A percentile compares a stretch with the other conserved stretches of the same genome.
Conservation (phyloP, 371 early-diverging fungal genomes). For the Capillidium rhysosporum region DNA sequence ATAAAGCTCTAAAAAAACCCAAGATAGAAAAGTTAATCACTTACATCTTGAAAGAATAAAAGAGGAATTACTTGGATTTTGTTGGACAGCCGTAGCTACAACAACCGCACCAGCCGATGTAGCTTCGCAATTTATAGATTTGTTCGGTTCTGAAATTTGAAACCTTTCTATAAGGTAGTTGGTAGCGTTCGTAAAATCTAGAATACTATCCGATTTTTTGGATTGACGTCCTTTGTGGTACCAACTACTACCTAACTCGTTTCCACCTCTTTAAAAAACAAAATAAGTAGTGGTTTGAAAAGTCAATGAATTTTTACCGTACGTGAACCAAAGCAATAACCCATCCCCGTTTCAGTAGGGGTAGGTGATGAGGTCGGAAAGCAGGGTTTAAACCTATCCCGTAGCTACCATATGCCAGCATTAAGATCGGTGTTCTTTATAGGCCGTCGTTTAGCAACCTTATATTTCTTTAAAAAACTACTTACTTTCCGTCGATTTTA, state of each 20-base stretch:
- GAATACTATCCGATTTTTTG: slow-evolving; percentile 12
- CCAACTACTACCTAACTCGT: slow-evolving; percentile 59
- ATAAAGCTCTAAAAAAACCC: slow-evolving; percentile 32
- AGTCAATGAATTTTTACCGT: slow-evolving; percentile 18
- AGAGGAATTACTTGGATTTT: slow-evolving; percentile 22
- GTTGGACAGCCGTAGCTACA: slow-evolving; percentile 40
- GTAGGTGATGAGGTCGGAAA: slow-evolving; percentile 59
- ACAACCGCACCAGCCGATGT: slow-evolving; percentile 1
- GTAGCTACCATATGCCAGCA: slow-evolving; percentile 73
- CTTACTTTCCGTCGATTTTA: slow-evolving; percentile 21
- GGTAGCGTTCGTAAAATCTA: slow-evolving; percentile 60
- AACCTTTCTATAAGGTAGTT: slow-evolving; percentile 36
- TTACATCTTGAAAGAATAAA: background rate
- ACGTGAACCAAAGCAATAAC: slow-evolving; percentile 66
- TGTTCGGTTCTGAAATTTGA: background rate
- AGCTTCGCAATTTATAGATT: background rate
- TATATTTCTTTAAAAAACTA: slow-evolving; percentile 9
- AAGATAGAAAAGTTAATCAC: too few species aligned
- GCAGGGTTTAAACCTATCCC: slow-evolving; percentile 58
- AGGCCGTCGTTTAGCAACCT: slow-evolving; percentile 11
- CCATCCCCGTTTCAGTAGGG: slow-evolving; percentile 61
- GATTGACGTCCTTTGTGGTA: slow-evolving; percentile 44
- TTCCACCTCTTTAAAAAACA: slow-evolving; percentile 39
- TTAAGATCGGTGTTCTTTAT: slow-evolving; percentile 32
- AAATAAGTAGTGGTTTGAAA: background rate